Percentiles rank a stretch among this genome's conserved stretches.
These are phyloP conservation scores for Babesia sp. DNA, from an alignment of 169 alveolate species.

Conservation along the genomic window DNA sequence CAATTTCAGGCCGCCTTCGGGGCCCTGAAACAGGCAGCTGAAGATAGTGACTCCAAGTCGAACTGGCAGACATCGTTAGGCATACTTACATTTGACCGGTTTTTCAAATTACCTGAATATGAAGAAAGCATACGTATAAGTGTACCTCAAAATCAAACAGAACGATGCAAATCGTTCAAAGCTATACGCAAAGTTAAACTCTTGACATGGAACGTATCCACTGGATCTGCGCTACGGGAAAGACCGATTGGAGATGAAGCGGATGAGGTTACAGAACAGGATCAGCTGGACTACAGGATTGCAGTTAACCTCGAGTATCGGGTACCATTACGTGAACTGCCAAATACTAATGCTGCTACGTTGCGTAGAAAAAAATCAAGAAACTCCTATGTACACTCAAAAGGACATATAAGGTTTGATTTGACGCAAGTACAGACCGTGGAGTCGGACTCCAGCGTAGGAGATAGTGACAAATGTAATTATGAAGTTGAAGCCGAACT, in stretches of 20 bases:
- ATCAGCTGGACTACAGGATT: conserved; percentile 58
- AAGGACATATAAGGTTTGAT: conserved; percentile 49
- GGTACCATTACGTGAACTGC: conserved; percentile 49
- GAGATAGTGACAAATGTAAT: neutral
- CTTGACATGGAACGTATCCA: conserved; percentile 56
- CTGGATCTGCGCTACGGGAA: conserved; percentile 21
- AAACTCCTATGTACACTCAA: conserved; percentile 25
- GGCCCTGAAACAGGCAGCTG: conserved; percentile 31
- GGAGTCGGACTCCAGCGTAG: conserved; percentile 1
- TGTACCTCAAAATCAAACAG: conserved; percentile 25
- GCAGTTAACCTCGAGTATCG: conserved; percentile 66
- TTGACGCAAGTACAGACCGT: conserved; percentile 48
- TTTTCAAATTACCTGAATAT: conserved; percentile 59
- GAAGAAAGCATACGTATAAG: conserved; percentile 60
- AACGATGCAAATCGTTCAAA: conserved; percentile 17
- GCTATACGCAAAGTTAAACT: conserved; percentile 65
- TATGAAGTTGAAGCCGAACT: conserved; percentile 65
- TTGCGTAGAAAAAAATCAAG: conserved; percentile 37
- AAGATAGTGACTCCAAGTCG: conserved; percentile 4
- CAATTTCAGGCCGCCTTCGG: conserved; percentile 39
- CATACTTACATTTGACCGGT: conserved; percentile 41
- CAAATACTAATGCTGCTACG: conserved; percentile 46
- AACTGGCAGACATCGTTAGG: conserved; percentile 33
- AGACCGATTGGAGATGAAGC: conserved; percentile 16
- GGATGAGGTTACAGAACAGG: conserved; percentile 8